Base-by-base conservation (phyloP, 225 moss, liverwort and hornwort species). In the Lunularia cruciata region DNA sequence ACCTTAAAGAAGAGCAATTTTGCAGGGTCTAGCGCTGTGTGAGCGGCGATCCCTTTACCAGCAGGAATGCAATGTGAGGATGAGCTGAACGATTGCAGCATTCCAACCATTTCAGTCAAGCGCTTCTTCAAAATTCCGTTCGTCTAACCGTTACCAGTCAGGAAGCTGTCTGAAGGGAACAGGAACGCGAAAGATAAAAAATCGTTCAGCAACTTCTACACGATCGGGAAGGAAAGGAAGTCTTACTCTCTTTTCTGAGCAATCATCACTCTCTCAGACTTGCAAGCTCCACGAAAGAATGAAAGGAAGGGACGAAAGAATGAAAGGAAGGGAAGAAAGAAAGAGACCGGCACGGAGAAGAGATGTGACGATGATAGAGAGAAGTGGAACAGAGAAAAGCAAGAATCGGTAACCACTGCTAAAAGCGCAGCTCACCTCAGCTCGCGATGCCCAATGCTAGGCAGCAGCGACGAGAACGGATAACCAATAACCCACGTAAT, bases 61-160 rank as follows among this genome's bases (percentile, higher is more conserved):
- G 14, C 26, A 22, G 42, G 27, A 40, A 63, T 42, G 63, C 27
- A 63, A 42, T 63, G 40, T 15, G 43, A 63, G 63, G 40, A 28
- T 40, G 27, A 27, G 13, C 12, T 14, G 25, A 43, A 14, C 8
- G 63, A 40, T 26, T 28, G 63, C 42, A 63, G 27, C 42, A 63
- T 63, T 43, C 63, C 63, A 26, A 63, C 63, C 63, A 63, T 63
- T 63, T 43, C 63, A 43, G 27, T 23, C 13, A 25, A 39, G 9
- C 36, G 40, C 26, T 30, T 31, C 34, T 32, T 32, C 33, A 32
- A 2, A 13, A 16, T 38, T 62, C 61, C 23, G 8, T n/a, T 2
- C 43, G 43, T 59, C 35, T 18, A 1, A 6, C 1, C 33, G 33
- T 33, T 33, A 58, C 57, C 6, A 58, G 8, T 3, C 0, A 12